Evolutionary conservation across 225 moss, liverwort and hornwort genomes (phyloP), one percentile per base, ranked within the genome.

Genomic region (Antitrichia curtipendula): DNA sequence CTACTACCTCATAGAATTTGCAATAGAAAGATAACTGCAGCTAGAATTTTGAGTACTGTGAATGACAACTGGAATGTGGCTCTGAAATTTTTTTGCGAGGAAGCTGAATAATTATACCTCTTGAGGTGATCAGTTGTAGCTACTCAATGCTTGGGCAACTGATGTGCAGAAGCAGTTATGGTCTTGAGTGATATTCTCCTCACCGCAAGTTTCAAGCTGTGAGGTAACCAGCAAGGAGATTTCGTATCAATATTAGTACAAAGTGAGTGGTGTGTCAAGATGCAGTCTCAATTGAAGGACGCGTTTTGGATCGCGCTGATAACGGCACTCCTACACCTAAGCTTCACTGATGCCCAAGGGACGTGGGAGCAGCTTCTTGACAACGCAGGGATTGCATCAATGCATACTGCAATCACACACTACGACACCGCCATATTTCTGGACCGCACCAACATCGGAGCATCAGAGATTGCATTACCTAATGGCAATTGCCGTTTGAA

Each of bases 381-480:
- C 50, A 92, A 90, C 72, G 91, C 90, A 60, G 93, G 93, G 62
- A 91, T 93, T 78, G 57, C 93, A 36, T 58, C 92, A 4, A 93
- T 93, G 93, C 93, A 93, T 60, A 89, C 93, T 34, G 91, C 93
- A 58, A 80, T 93, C 16, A 93, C 93, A 25, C 92, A 88, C 73
- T 89, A 88, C 50, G 31, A 89, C 86, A 89, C 90, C 28, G 90
- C 89, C 38, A 87, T 93, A 29, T 56, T 93, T 54, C 87, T 93
- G 9, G 93, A 93, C 88, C 89, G 93, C 47, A 93, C 93, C 34
- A 90, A 93, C 89, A 90, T 91, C 78, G 93, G 93, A 53, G 83
- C 81, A 29, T 92, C 92, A 10, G 87, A 90, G 43, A 93, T 93
- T 16, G 75, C 66, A 2, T 84, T 93, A n/a, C 86, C 93, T 18